Conservation (phyloP, 2,329 filamentous ascomycete species). For the Verticillium dahliae region DNA sequence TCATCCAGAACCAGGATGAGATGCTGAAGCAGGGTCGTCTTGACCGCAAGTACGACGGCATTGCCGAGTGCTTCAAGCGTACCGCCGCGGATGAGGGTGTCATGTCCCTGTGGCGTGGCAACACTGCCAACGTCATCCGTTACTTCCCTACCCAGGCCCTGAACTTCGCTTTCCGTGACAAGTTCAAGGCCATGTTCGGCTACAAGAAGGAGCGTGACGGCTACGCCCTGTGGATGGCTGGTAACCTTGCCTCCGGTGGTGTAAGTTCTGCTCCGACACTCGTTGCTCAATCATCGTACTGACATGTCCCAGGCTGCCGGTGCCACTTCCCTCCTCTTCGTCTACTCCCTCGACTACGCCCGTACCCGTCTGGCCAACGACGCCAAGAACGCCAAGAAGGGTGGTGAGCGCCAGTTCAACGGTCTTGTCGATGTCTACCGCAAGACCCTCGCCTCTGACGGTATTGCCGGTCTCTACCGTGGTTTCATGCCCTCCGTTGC, state of each 20-base stretch:
- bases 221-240: constrained; percentile 97
- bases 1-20: constrained; percentile 99
- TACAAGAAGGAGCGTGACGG: constrained; percentile 99
- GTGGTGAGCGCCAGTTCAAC: constrained; percentile 99
- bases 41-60: constrained; percentile 92
- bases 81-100: constrained; percentile 88
- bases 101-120: constrained; percentile 96
- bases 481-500: constrained; percentile 99
- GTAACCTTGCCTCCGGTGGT: constrained; percentile 99
- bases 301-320: constrained; percentile 66
- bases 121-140: constrained; percentile 99
- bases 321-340: constrained; percentile 99
- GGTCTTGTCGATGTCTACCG: constrained; percentile 99
- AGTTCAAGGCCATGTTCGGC: constrained; percentile 99
- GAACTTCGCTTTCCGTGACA: constrained; percentile 99
- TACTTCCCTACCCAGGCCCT: constrained; percentile 99
- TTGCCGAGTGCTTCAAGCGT: constrained; percentile 90
- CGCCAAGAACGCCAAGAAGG: constrained; percentile 95
- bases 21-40: constrained; percentile 99
- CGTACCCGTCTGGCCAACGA: constrained; percentile 99
- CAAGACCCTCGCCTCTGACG: constrained; percentile 98
- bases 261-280: constrained; percentile 49
- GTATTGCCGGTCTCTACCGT: constrained; percentile 99
- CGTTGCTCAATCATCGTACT: not conserved
- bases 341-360: constrained; percentile 99